Base-by-base conservation (phyloP, 345 rosid species). In the Citrus sp. region DNA sequence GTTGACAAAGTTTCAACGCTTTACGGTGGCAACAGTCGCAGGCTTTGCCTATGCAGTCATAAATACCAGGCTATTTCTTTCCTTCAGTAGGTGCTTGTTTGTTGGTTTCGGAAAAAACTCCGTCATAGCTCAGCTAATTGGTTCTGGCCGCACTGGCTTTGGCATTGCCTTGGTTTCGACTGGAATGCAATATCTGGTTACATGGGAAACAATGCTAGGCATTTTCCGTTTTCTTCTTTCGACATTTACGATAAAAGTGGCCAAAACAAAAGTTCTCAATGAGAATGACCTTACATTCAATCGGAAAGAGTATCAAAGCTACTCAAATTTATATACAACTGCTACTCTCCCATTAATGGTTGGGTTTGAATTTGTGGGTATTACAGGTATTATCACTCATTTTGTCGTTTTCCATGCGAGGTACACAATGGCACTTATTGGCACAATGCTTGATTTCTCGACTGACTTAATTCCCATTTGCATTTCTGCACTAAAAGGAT, bases 21-120 rank as follows among this genome's bases (percentile, higher is more conserved):
- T 64, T 64, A 37, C 16, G 14, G 38, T 28, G 5, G 21, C 68
- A 64, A 18, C 80, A 60, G 34, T 77, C 3, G 59, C 71, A 9
- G 79, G 85, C 49, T 82, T 82, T 55, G 77, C 83, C 18, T 82
- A 85, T 70, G 82, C 80, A 34, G 27, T 78, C 5, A 6, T 38
- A 2, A 1, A 3, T 80, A 77, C 85, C 85, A 49, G 78, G 81
- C n/a, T 72, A 74, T 14, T 54, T 85, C 19, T 77, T 82, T 71
- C 85, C 80, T n/a, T 55, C 85, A 42, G 12, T 42, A 42, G 49
- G 49, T 42, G 49, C 4, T 1, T 27, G 60, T 80, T 77, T 28
- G 58, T 58, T 77, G 73, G 79, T 67, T 77, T 28, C 35, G 72
- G 70, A 55, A 67, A 28, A 22, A 35, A 38, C 1, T 77, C 79